phyloP scores from a whole-genome alignment of 441 rosid species.

The Adansonia madagascariensis region DNA sequence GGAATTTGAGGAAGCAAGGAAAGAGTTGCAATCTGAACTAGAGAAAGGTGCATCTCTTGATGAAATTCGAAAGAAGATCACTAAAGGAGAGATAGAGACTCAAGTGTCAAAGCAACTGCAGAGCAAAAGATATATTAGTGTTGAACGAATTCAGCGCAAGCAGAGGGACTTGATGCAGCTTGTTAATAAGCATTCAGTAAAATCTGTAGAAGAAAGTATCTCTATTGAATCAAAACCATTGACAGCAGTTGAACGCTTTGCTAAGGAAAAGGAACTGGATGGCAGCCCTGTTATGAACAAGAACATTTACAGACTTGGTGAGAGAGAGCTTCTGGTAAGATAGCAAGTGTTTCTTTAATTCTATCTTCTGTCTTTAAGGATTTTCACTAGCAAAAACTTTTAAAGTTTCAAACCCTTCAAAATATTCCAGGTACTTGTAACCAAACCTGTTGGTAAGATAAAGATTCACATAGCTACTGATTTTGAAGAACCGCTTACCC shows the following conservation, averaged over 20 bases:
- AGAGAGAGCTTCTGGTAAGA: conserved; percentile 78
- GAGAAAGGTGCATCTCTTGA: conserved; percentile 60
- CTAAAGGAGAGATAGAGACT: conserved; percentile 58
- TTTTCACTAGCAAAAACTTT: conserved; percentile 26
- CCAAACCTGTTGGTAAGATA: conserved; percentile 62
- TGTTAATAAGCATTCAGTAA: conserved; percentile 53
- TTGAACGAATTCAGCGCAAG: conserved; percentile 78
- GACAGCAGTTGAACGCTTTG: conserved; percentile 64
- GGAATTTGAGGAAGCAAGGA: conserved; percentile 77
- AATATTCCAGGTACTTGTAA: conserved; percentile 68
- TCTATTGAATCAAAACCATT: conserved; percentile 56
- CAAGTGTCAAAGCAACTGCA: conserved; percentile 59
- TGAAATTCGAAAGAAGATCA: conserved; percentile 58
- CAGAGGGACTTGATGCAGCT: conserved; percentile 70
- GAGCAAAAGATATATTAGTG: conserved; percentile 45
- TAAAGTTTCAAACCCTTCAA: conserved; percentile 30
- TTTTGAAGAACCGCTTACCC: conserved; percentile 65
- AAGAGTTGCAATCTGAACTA: conserved; percentile 64
- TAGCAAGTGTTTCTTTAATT: conserved; percentile 24
- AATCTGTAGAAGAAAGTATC: conserved; percentile 39
- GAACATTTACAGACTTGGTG: conserved; percentile 71
- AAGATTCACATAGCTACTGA: conserved; percentile 77
- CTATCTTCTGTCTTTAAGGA: conserved; percentile 9
- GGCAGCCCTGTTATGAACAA: conserved; percentile 59
- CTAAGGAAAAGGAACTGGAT: conserved; percentile 60